Conservation (phyloP, 2,329 filamentous ascomycete genomes). For the Sporothrix phasma region DNA sequence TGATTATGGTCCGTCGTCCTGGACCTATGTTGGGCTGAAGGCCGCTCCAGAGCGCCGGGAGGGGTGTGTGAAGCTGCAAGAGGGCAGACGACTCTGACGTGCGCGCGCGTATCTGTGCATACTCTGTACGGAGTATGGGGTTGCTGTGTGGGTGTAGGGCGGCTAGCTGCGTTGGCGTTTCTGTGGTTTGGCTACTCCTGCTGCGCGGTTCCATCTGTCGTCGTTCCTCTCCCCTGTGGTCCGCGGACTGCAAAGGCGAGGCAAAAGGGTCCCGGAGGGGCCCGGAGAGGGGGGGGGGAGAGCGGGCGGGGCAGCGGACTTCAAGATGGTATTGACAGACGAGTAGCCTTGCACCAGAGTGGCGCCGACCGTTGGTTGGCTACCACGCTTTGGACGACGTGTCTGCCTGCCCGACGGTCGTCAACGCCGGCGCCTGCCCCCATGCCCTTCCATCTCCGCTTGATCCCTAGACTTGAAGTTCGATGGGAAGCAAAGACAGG, state of each 20-base stretch:
- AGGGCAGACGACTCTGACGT: not conserved
- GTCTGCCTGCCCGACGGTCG: not conserved
- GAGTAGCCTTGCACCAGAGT: not conserved
- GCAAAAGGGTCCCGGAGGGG: too few species aligned
- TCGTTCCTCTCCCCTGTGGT: not conserved
- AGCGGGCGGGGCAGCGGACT: not conserved
- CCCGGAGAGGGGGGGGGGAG: too few species aligned
- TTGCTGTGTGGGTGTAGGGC: not conserved
- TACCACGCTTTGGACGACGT: not conserved
- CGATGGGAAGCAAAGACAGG: not conserved
- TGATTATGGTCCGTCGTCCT: not conserved
- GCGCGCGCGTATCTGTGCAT: not conserved
- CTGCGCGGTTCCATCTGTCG: not conserved
- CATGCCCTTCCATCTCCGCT: not conserved
- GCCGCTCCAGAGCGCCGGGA: not conserved
- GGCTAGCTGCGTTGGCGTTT: constrained; percentile 5
- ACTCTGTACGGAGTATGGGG: not conserved
- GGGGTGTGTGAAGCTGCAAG: not conserved
- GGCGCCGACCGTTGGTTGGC: not conserved
- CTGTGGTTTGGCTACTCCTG: not conserved
- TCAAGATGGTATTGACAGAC: not conserved
- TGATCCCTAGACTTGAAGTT: not conserved
- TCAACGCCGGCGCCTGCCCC: not conserved
- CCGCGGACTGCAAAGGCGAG: not conserved
- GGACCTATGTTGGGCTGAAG: not conserved